A percentile compares a stretch with the other conserved stretches of the same genome.
These are phyloP conservation scores for Xylaria cubensis DNA, from an alignment of 495 filamentous ascomycete species.

Conservation along the genomic window DNA sequence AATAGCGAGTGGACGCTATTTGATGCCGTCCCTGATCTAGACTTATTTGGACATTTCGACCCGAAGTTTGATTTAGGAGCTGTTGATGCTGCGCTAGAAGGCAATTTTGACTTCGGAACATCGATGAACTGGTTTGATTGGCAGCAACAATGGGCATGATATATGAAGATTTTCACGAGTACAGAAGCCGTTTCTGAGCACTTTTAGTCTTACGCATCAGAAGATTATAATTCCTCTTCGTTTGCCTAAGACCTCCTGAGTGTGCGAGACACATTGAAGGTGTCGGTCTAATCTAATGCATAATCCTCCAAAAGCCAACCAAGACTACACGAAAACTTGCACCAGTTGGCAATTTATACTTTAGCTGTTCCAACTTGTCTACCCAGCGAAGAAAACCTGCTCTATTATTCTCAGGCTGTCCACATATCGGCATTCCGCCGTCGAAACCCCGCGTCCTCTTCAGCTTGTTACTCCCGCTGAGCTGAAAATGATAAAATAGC, in stretches of 20 bases:
- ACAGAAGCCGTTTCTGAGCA: not conserved
- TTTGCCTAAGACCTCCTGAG: not conserved
- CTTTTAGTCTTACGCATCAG: not conserved
- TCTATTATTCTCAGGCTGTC: not conserved
- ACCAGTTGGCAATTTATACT: not conserved
- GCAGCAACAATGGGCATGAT: conserved; percentile 40
- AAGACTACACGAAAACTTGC: not conserved
- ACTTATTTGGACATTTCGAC: conserved; percentile 54
- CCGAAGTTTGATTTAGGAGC: conserved; percentile 51
- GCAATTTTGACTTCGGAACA: conserved; percentile 49
- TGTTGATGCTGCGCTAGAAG: conserved; percentile 50
- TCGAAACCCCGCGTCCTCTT: conserved; percentile 4
- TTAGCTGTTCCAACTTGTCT: not conserved
- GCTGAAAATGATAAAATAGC: not conserved
- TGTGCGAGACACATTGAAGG: not conserved
- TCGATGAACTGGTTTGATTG: conserved; percentile 47
- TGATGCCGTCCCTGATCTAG: conserved; percentile 44
- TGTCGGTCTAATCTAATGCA: not conserved
- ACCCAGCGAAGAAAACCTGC: not conserved
- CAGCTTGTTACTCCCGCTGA: not conserved
- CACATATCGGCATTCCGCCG: not conserved
- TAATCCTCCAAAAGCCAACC: not conserved
- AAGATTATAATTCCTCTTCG: not conserved
- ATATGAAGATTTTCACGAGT: not conserved
- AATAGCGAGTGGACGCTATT: conserved; percentile 39